phyloP scores from a whole-genome alignment of 495 filamentous ascomycete genomes.

The Aspergillus panamensis region DNA sequence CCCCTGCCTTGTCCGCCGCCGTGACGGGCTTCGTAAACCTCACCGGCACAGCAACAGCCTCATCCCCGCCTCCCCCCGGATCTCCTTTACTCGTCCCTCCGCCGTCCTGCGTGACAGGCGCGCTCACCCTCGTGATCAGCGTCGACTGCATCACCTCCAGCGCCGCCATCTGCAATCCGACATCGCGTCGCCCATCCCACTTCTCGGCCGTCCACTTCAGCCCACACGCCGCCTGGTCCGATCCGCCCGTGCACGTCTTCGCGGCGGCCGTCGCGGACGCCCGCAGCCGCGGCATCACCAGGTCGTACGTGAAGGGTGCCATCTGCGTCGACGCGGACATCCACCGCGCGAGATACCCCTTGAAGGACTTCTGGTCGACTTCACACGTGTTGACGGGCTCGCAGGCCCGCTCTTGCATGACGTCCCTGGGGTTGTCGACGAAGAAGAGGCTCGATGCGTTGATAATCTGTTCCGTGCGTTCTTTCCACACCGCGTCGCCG shows the following conservation, averaged over 20 bases:
- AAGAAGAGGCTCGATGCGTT: slow-evolving; percentile 55
- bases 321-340: slow-evolving; percentile 67
- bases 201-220: slow-evolving; percentile 56
- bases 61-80: slow-evolving; percentile 54
- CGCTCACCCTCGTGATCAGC: slow-evolving; percentile 42
- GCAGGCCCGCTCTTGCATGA: slow-evolving; percentile 67
- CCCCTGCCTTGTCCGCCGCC: slow-evolving; percentile 32
- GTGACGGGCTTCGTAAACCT: slow-evolving; percentile 23
- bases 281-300: slow-evolving; percentile 62
- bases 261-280: slow-evolving; percentile 68
- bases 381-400: slow-evolving; percentile 59
- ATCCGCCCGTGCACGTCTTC: slow-evolving; percentile 61
- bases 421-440: slow-evolving; percentile 35
- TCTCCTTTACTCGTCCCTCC: slow-evolving; percentile 77
- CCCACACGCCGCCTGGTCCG: slow-evolving; percentile 54
- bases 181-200: slow-evolving; percentile 55
- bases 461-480: slow-evolving; percentile 57
- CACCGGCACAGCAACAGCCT: slow-evolving; percentile 11
- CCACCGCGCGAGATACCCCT: slow-evolving; percentile 82
- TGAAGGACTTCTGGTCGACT: slow-evolving; percentile 79
- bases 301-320: slow-evolving; percentile 60
- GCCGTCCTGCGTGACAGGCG: slow-evolving; percentile 59
- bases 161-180: slow-evolving; percentile 72
- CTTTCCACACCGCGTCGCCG: slow-evolving; percentile 51
- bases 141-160: slow-evolving; percentile 65